Evolutionary conservation across 306 rosid genomes (phyloP).

Genomic region (Alnus glutinosa): DNA sequence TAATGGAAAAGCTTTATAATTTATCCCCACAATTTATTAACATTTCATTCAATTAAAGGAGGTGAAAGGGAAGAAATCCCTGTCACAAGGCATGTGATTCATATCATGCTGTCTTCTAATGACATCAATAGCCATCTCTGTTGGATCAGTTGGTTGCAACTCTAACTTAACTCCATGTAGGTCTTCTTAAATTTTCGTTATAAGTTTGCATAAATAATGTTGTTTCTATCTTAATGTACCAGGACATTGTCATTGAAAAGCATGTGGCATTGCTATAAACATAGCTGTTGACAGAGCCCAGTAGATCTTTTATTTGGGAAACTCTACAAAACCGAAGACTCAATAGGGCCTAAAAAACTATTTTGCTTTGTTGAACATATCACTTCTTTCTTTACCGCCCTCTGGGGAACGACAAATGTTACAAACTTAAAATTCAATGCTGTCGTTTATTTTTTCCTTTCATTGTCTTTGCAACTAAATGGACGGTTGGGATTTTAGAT

Average conservation of each 20-base stretch:
- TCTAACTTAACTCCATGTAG: background rate
- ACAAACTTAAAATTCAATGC: background rate
- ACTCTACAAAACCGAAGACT: background rate
- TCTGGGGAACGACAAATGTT: background rate
- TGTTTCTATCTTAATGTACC: background rate
- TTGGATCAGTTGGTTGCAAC: background rate
- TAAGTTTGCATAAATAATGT: background rate
- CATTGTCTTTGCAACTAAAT: background rate
- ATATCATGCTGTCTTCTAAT: background rate
- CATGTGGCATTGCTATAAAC: background rate
- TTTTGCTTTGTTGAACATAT: background rate
- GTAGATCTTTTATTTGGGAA: background rate
- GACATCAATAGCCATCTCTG: background rate
- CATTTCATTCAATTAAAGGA: background rate
- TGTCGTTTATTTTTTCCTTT: background rate
- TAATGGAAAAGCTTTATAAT: background rate
- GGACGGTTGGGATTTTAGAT: background rate
- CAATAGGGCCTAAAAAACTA: background rate
- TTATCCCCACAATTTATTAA: background rate
- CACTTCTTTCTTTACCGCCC: background rate
- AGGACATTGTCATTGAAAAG: background rate
- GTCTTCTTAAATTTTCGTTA: background rate
- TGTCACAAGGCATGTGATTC: background rate
- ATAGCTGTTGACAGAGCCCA: background rate
- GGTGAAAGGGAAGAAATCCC: background rate